phyloP scores from a whole-genome alignment of 2,329 filamentous ascomycete species.

The Orbilia javanica region DNA sequence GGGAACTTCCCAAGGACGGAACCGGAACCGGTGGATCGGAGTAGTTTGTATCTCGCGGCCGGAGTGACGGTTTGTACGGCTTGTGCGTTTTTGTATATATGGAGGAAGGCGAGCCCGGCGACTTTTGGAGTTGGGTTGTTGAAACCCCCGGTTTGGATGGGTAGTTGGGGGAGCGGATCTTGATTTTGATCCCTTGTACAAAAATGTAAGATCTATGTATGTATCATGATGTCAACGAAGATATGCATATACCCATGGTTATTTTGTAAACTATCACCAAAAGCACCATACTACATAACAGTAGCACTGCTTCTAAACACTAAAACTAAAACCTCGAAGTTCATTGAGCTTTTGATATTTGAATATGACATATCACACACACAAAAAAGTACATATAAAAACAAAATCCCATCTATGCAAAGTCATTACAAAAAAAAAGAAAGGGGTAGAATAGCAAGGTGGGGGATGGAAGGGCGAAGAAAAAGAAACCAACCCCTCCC shows the following conservation, averaged over 20 bases:
- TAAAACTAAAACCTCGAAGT: slow-evolving; percentile 18
- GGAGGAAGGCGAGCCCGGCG: slow-evolving; percentile 55
- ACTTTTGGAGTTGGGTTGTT: slow-evolving; percentile 58
- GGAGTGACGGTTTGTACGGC: slow-evolving; percentile 67
- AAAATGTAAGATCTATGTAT: too few relatives aligned
- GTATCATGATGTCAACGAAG: too few relatives aligned
- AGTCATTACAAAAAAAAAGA: slow-evolving; percentile 25
- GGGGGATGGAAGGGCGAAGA: not conserved
- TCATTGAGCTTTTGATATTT: slow-evolving; percentile 36
- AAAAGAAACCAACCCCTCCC: not conserved
- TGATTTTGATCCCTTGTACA: too few relatives aligned
- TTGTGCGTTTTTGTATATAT: slow-evolving; percentile 57
- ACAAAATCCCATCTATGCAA: slow-evolving; percentile 56
- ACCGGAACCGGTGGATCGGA: slow-evolving; percentile 85
- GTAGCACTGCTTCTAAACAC: not conserved
- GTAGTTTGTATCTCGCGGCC: slow-evolving; percentile 83
- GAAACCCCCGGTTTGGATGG: slow-evolving; percentile 48
- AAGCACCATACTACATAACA: not conserved
- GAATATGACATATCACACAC: slow-evolving; percentile 26
- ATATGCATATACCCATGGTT: too few relatives aligned
- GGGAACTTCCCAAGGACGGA: slow-evolving; percentile 90
- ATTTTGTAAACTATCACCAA: not conserved
- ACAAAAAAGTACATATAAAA: slow-evolving; percentile 8
- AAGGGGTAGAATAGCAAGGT: not conserved
- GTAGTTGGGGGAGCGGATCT: slow-evolving; percentile 60